Conservation (phyloP, 306 rosid species). For the Pterocarpus santalinus region DNA sequence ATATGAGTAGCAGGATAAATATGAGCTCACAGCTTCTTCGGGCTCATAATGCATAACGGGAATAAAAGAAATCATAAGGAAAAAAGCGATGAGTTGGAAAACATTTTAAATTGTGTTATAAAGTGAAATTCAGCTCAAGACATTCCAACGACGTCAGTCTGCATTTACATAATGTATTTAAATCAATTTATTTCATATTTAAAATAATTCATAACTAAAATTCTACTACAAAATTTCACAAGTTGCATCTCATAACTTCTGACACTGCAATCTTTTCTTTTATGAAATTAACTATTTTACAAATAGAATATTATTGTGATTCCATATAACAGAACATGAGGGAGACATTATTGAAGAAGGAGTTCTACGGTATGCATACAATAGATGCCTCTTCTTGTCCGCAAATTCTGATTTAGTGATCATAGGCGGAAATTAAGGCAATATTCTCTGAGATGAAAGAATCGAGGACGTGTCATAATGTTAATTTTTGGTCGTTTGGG, state of each 20-base stretch:
- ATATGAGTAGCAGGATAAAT: too few relatives aligned
- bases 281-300: neutral
- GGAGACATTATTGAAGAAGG: neutral
- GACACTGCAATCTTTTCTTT: neutral
- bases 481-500: conserved; percentile 39
- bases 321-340: neutral
- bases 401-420: neutral
- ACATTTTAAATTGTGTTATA: too few relatives aligned
- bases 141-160: too few relatives aligned
- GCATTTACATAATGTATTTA: too few relatives aligned
- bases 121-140: too few relatives aligned
- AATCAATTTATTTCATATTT: too few relatives aligned
- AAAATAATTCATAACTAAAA: too few relatives aligned
- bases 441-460: conserved; percentile 36
- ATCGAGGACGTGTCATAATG: conserved; percentile 8
- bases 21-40: too few relatives aligned
- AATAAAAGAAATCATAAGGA: too few relatives aligned
- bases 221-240: neutral
- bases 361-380: neutral
- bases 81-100: too few relatives aligned
- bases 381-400: neutral
- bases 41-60: too few relatives aligned
- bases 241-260: neutral
- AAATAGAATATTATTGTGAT: neutral
- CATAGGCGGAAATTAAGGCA: neutral